Evolutionary conservation across 371 early-diverging fungal species (phyloP).

Genomic region (Sporodiniella umbellata): DNA sequence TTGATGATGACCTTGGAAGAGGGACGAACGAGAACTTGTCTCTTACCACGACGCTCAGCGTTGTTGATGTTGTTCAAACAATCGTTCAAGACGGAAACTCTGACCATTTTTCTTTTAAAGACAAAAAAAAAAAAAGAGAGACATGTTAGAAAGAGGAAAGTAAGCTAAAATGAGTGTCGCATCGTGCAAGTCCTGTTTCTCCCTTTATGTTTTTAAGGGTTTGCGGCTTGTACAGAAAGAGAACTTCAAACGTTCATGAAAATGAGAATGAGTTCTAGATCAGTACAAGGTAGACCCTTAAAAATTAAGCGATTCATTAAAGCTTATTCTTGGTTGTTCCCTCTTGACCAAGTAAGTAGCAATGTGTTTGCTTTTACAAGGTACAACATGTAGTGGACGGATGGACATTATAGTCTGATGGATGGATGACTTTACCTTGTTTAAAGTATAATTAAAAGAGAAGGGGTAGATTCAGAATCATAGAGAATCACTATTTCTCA

Average conservation of each 20-base stretch:
- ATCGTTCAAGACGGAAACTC: constrained; percentile 73
- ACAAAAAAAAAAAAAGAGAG: constrained; percentile 4
- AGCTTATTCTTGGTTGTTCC: neutral
- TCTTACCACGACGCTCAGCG: constrained; percentile 98
- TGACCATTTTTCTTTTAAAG: constrained; percentile 33
- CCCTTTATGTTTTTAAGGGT: too few relatives aligned
- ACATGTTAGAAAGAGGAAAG: neutral
- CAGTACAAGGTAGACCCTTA: too few relatives aligned
- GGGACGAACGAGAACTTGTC: constrained; percentile 96
- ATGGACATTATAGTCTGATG: constrained; percentile 4
- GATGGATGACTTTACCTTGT: constrained; percentile 1
- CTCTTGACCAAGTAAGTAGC: constrained; percentile 3
- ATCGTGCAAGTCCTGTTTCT: too few relatives aligned
- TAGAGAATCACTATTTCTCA: constrained; percentile 20
- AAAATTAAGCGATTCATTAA: constrained; percentile 9
- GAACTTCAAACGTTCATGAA: too few relatives aligned
- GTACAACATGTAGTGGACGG: neutral
- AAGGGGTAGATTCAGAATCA: neutral
- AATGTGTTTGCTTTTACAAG: neutral
- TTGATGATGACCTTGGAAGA: constrained; percentile 97
- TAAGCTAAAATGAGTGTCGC: constrained; percentile 10
- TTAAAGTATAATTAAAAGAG: neutral
- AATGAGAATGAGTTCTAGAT: too few relatives aligned
- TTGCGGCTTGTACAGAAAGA: too few relatives aligned
- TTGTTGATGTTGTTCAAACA: constrained; percentile 99